Percentiles rank a stretch among this genome's conserved stretches.
phyloP scores from a whole-genome alignment of 2,329 filamentous ascomycete genomes.

The Sporothrix euskadiensis region DNA sequence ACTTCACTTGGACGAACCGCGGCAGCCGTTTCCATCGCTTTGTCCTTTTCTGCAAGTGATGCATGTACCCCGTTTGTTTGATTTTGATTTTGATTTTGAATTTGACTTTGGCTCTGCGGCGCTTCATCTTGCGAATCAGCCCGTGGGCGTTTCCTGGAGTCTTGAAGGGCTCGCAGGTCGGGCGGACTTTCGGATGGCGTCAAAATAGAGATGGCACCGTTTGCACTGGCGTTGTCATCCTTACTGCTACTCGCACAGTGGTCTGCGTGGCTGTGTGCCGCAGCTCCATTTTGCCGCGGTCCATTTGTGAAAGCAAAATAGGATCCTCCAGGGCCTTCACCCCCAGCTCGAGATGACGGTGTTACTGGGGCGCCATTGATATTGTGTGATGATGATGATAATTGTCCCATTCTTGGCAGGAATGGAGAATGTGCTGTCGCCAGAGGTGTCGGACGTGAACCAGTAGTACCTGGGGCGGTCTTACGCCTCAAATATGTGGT shows the following conservation, averaged over 20 bases:
- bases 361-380: background rate
- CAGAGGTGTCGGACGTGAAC: background rate
- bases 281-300: background rate
- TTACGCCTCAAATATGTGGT: conserved; percentile 21
- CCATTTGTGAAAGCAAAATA: background rate
- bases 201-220: background rate
- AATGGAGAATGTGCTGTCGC: background rate
- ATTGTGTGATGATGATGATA: background rate
- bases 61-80: background rate
- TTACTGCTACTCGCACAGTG: background rate
- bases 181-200: conserved; percentile 21
- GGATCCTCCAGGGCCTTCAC: background rate
- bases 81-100: background rate
- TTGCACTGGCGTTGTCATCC: background rate
- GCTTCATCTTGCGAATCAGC: background rate
- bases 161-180: background rate
- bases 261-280: background rate
- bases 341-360: background rate
- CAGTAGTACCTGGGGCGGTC: conserved; percentile 13
- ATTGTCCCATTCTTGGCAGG: too few relatives aligned
- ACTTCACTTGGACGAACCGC: background rate
- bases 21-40: background rate
- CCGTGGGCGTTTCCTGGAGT: background rate
- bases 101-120: background rate
- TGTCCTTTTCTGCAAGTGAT: background rate